Conservation (phyloP, 805 yeast genomes). For the Zygosaccharomyces siamensis region DNA sequence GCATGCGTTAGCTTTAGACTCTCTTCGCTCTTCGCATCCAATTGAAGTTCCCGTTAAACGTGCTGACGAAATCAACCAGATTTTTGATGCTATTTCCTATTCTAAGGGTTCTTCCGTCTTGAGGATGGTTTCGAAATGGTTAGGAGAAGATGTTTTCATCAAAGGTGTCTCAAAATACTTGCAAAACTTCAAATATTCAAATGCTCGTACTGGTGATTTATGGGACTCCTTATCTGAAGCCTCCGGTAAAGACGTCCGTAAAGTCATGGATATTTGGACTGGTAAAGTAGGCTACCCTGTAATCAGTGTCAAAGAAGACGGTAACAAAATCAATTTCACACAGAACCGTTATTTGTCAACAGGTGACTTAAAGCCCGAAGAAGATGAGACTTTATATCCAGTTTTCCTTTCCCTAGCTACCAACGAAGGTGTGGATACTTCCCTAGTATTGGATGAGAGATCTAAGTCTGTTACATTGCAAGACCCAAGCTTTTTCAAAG, state of each 20-base stretch:
- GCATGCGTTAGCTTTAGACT: slow-evolving; percentile 68
- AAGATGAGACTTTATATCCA: slow-evolving; percentile 63
- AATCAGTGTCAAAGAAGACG: slow-evolving; percentile 56
- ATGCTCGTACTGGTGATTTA: slow-evolving; percentile 69
- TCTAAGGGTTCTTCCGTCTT: slow-evolving; percentile 74
- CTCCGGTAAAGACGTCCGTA: slow-evolving; percentile 65
- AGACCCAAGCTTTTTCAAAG: slow-evolving; percentile 50
- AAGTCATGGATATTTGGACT: slow-evolving; percentile 78
- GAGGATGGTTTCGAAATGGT: slow-evolving; percentile 75
- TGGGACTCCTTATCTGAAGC: slow-evolving; percentile 71
- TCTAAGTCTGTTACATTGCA: slow-evolving; percentile 43
- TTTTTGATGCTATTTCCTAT: slow-evolving; percentile 80
- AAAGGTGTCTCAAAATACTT: slow-evolving; percentile 76
- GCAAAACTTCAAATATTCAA: slow-evolving; percentile 70
- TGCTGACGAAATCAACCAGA: slow-evolving; percentile 78
- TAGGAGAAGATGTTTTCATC: slow-evolving; percentile 71
- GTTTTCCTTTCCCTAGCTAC: slow-evolving; percentile 65
- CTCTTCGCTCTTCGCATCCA: slow-evolving; percentile 79
- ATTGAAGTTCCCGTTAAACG: slow-evolving; percentile 76
- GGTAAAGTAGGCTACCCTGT: slow-evolving; percentile 75
- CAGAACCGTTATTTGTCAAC: slow-evolving; percentile 74
- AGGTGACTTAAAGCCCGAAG: slow-evolving; percentile 72
- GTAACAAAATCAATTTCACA: slow-evolving; percentile 48
- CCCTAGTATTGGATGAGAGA: slow-evolving; percentile 51
- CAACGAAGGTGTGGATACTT: slow-evolving; percentile 54